Base-by-base conservation (phyloP, 768 basidiomycete genomes). In the Porphyrellus cyaneotinctus region DNA sequence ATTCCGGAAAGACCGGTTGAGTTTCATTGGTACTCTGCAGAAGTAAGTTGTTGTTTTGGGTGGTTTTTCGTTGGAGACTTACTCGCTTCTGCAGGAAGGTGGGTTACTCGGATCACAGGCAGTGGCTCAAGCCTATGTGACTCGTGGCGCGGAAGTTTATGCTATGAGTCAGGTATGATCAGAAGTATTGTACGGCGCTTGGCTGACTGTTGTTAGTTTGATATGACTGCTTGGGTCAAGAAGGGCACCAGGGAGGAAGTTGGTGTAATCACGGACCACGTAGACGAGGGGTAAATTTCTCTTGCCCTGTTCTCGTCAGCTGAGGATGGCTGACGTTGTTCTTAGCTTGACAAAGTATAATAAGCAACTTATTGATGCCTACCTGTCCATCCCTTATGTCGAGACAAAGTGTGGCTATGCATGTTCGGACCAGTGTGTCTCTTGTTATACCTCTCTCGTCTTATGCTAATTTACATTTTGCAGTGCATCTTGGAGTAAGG, bases 161-260 rank as follows among this genome's bases (percentile, higher is more conserved):
- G 67, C 57, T 7, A 69, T 69, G 67, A 69, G 67, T 37, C 67
- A 69, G 67, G 67, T 68, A 66, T 36, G 41, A 7, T 45, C 15
- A 5, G 4, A 42, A 31, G 6, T 17, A 0, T 24, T 7, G 38
- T 39, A 10, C 8, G 0, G 14, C 5, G 47, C 56, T 43, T 65
- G 62, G 0, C 64, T 64, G 36, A 71, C 61, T n/a, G 68, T 71
- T 49, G 70, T 68, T 63, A 90, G 88, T 89, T 87, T 64, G 90
- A 92, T 67, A 92, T 92, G 91, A 93, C 91, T 20, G 91, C 91
- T 50, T 97, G 92, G 92, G 89, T 95, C 55, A 92, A 92, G 78
- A 71, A 70, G 64, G 90, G 88, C 32, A 84, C 85, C 36, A 71
- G 74, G 61, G 88, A 91, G 70, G 82, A 82, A 74, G 86, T 95